Evolutionary conservation across 2,329 filamentous ascomycete genomes (phyloP), one percentile per base, ranked within the genome.

Genomic region (Plectosphaerella plurivora): DNA sequence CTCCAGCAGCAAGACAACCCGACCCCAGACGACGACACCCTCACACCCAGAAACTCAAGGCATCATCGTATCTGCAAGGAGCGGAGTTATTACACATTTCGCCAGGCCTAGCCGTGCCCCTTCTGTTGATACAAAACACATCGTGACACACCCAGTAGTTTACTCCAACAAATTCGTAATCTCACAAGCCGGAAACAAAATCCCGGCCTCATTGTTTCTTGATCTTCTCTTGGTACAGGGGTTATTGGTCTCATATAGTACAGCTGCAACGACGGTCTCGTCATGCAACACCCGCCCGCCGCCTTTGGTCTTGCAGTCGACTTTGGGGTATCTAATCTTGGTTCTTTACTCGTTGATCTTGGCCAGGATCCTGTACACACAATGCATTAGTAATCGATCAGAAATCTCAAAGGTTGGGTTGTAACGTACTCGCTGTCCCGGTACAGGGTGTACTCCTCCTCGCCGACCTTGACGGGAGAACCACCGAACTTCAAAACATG

Each of bases 371-470:
- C 93, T 97, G 64, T 24, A 6, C 14, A 6, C 14, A 11, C 7
- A 46, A 22, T 39, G 20, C 49, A 14, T 35, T 22, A 33, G 55
- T 66, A 28, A 59, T 60, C 22, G 51, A 28, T 6, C 8, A 33
- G 28, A 12, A 33, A 33, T 9, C 3, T 33, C 4, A 9, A 12
- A 3, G 28, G 28, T 33, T 33, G 28, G 28, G 28, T 3, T 12
- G 28, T 33, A 33, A 88, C 92, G 76, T 86, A 97, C 93, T 99
- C 94, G 79, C 91, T 89, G 76, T 99, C 94, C 67, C 94, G 84
- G 88, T 96, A 99, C 60, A 99, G 85, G 59, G 88, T 86, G 80
- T 84, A 97, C 78, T 99, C 94, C 62, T 97, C 91, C 65, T 99
- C 93, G 63, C 93, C 94, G 63, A 97, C 90, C 84, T 97, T 97